Percentiles rank a stretch among this genome's conserved stretches.
Conservation (phyloP, 306 rosid genomes). For the Quercus glauca region DNA sequence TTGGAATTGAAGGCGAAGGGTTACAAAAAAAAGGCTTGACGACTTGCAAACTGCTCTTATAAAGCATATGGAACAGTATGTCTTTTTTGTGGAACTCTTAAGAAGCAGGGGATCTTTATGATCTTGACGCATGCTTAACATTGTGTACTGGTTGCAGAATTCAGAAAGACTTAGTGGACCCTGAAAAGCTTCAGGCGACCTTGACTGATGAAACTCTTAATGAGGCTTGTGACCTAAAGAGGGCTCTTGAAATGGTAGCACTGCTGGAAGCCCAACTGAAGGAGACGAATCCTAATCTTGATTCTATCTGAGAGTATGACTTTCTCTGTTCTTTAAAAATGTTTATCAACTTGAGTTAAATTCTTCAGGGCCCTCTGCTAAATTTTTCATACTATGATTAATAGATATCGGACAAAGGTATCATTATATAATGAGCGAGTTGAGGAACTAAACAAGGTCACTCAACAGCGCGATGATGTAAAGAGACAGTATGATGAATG, state of each 20-base stretch:
- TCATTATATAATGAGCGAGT: constrained; percentile 74
- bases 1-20: constrained; percentile 73
- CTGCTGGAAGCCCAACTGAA: constrained; percentile 82
- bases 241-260: constrained; percentile 69
- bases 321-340: constrained; percentile 1
- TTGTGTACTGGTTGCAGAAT: constrained; percentile 51
- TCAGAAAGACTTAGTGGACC: constrained; percentile 76
- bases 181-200: constrained; percentile 72
- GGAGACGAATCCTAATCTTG: constrained; percentile 40
- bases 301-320: constrained; percentile 84
- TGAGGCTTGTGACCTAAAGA: constrained; percentile 63
- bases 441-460: constrained; percentile 73
- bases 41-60: constrained; percentile 64
- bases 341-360: constrained; percentile 13
- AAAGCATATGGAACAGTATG: constrained; percentile 92
- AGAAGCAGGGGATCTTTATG: neutral
- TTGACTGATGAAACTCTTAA: constrained; percentile 52
- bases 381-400: constrained; percentile 7
- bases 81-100: constrained; percentile 7
- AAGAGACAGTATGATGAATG: constrained; percentile 83
- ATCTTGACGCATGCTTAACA: constrained; percentile 17
- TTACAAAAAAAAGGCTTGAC: constrained; percentile 69
- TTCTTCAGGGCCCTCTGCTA: neutral
- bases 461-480: constrained; percentile 72
- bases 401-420: constrained; percentile 78